phyloP scores from a whole-genome alignment of 2,329 filamentous ascomycete species.

The Myriosclerotinia duriaeana region DNA sequence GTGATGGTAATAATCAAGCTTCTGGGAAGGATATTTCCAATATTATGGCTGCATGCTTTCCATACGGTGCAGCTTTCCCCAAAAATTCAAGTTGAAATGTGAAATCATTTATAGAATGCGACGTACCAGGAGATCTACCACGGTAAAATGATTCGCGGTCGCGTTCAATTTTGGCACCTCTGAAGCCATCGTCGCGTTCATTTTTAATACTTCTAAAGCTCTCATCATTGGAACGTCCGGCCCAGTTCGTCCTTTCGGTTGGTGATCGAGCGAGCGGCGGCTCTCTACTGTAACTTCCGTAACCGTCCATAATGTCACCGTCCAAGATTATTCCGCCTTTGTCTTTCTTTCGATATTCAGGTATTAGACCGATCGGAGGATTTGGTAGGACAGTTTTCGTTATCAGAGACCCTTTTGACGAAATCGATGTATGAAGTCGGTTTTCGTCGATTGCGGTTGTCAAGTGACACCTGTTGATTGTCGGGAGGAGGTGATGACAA shows the following conservation, averaged over 20 bases:
- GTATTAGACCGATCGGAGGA: slow-evolving; percentile 8
- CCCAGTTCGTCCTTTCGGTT: slow-evolving; percentile 40
- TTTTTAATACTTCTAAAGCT: slow-evolving; percentile 25
- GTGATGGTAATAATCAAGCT: neutral
- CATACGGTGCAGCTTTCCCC: neutral
- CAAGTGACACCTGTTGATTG: slow-evolving; percentile 40
- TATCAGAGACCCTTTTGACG: slow-evolving; percentile 29
- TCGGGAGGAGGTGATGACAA: slow-evolving; percentile 31
- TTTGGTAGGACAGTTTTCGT: slow-evolving; percentile 25
- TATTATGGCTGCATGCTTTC: neutral
- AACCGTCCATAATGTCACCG: slow-evolving; percentile 36
- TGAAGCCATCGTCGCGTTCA: slow-evolving; percentile 33
- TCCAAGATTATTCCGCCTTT: slow-evolving; percentile 22
- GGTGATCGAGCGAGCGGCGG: slow-evolving; percentile 39
- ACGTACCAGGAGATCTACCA: slow-evolving; percentile 69
- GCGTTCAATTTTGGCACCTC: slow-evolving; percentile 42
- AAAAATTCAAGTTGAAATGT: neutral
- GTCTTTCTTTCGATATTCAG: slow-evolving; percentile 18
- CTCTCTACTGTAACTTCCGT: slow-evolving; percentile 38
- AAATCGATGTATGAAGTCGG: slow-evolving; percentile 24
- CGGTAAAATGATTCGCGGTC: slow-evolving; percentile 62
- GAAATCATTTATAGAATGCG: slow-evolving; percentile 1
- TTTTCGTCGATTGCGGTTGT: slow-evolving; percentile 36
- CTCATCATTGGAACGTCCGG: slow-evolving; percentile 36
- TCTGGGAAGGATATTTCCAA: neutral